A percentile compares a stretch with the other conserved stretches of the same genome.
Evolutionary conservation across 2,329 filamentous ascomycete species (phyloP).

Genomic region (Nemania abortiva): DNA sequence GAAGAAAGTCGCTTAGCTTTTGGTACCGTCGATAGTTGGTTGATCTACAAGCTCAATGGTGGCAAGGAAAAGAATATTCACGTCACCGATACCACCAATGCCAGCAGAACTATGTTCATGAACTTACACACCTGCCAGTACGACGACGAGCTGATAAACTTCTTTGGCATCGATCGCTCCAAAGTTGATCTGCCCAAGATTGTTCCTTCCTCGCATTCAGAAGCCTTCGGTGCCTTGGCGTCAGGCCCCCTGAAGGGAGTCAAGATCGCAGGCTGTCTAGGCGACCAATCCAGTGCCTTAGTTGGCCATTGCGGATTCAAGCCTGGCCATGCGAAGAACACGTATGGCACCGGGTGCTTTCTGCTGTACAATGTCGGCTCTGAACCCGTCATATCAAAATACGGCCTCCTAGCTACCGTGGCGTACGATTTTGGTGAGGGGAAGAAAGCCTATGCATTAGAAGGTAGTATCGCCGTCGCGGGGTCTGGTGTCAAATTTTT

Average conservation of each 20-base stretch:
- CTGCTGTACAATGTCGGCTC: conserved; percentile 88
- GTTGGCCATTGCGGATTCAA: conserved; percentile 88
- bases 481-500: conserved; percentile 84
- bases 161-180: conserved; percentile 77
- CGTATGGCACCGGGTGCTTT: conserved; percentile 91
- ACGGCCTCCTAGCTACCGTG: conserved; percentile 86
- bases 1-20: conserved; percentile 82
- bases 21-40: conserved; percentile 89
- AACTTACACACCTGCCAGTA: conserved; percentile 85
- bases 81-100: conserved; percentile 89
- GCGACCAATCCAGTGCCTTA: conserved; percentile 87
- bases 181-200: conserved; percentile 86
- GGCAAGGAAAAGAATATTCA: conserved; percentile 73
- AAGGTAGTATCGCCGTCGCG: conserved; percentile 86
- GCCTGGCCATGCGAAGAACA: conserved; percentile 88
- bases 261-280: conserved; percentile 84
- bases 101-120: conserved; percentile 95
- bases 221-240: conserved; percentile 76
- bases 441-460: conserved; percentile 77
- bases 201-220: conserved; percentile 80
- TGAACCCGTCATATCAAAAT: conserved; percentile 85
- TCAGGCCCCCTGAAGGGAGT: conserved; percentile 75
- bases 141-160: conserved; percentile 79
- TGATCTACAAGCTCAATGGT: conserved; percentile 86
- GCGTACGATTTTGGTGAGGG: conserved; percentile 81